Evolutionary conservation across 371 early-diverging fungal species (phyloP).

Genomic region (Mortierella sp.): DNA sequence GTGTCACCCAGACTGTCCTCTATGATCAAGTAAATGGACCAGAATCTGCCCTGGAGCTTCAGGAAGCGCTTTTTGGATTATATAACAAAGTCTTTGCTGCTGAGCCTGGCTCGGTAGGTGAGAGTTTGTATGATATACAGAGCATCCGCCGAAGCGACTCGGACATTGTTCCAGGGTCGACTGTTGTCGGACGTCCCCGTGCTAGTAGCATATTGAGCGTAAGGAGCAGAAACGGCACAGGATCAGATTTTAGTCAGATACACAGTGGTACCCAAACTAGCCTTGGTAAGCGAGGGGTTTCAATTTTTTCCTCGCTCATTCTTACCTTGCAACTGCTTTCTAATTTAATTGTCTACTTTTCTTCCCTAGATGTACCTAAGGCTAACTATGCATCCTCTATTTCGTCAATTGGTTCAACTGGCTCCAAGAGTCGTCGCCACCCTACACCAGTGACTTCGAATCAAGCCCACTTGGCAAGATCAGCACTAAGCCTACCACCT

Average conservation of each 20-base stretch:
- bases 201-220: slow-evolving; percentile 49
- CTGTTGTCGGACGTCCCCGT: slow-evolving; percentile 38
- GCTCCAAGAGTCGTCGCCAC: slow-evolving; percentile 34
- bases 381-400: slow-evolving; percentile 58
- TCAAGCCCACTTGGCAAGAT: slow-evolving; percentile 11
- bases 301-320: neutral
- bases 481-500: slow-evolving; percentile 29
- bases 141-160: slow-evolving; percentile 45
- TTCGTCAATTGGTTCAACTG: slow-evolving; percentile 52
- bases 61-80: slow-evolving; percentile 70
- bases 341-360: neutral
- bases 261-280: slow-evolving; percentile 9
- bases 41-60: slow-evolving; percentile 65
- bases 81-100: slow-evolving; percentile 71
- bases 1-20: slow-evolving; percentile 70
- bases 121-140: slow-evolving; percentile 40
- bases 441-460: neutral
- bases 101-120: slow-evolving; percentile 45
- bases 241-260: slow-evolving; percentile 25
- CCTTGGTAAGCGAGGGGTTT: slow-evolving; percentile 22
- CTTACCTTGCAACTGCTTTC: neutral
- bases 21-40: slow-evolving; percentile 65
- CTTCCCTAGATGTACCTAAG: slow-evolving; percentile 50
- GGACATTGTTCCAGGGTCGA: slow-evolving; percentile 2
- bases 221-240: slow-evolving; percentile 33